These are phyloP conservation scores for Hypoxylon intermedium DNA, from an alignment of 495 filamentous ascomycete genomes.

Conservation along the genomic window DNA sequence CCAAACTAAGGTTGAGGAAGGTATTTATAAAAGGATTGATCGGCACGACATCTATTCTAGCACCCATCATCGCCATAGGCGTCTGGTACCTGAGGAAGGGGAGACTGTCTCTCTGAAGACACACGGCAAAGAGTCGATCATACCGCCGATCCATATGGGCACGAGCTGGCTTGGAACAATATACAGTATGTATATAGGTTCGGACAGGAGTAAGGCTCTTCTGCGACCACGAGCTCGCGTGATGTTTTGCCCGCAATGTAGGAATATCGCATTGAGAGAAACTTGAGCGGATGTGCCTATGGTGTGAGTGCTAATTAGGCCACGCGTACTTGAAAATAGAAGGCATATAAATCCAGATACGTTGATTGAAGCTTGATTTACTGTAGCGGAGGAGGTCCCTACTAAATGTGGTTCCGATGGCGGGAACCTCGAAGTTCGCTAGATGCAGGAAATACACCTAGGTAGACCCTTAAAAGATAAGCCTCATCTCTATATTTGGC, in stretches of 20 bases:
- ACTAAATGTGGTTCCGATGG: neutral
- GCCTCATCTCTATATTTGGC: neutral
- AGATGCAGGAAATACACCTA: neutral
- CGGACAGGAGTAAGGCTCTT: too few species aligned
- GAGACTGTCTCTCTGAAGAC: slow-evolving; percentile 9
- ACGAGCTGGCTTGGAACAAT: neutral
- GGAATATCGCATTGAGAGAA: neutral
- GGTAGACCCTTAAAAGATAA: neutral
- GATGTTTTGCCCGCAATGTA: too few species aligned
- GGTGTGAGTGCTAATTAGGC: neutral
- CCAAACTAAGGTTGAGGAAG: slow-evolving; percentile 6
- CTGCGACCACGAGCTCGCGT: too few species aligned
- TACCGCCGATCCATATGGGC: neutral
- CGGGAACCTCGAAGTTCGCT: neutral
- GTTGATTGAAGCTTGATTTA: too few species aligned
- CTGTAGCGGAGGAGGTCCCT: too few species aligned
- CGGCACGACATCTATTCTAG: slow-evolving; percentile 26
- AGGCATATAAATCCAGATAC: neutral
- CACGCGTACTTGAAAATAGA: neutral
- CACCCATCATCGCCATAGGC: slow-evolving; percentile 25
- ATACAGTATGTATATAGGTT: too few species aligned
- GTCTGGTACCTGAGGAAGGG: slow-evolving; percentile 29
- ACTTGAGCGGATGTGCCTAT: neutral
- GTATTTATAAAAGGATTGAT: slow-evolving; percentile 26
- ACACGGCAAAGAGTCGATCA: neutral